These are phyloP conservation scores for Rhododendron vialii DNA, from an alignment of 148 eudicot genomes.

Conservation along the genomic window DNA sequence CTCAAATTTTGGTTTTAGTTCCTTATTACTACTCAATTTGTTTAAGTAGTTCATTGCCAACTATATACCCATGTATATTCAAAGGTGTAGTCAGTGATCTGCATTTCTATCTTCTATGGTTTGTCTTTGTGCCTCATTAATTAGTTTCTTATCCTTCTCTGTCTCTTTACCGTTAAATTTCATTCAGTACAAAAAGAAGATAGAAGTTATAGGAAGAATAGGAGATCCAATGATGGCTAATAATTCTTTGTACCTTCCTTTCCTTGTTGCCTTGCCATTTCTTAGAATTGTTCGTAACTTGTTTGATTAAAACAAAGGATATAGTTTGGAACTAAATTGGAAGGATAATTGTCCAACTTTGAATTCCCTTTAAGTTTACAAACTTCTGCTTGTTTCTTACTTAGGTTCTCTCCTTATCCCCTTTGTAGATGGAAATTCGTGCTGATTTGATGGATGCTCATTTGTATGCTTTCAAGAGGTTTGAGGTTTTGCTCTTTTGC, in stretches of 20 bases:
- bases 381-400: conserved; percentile 12
- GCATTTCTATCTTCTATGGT: not conserved
- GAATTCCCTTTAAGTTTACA: not conserved
- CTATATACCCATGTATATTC: not conserved
- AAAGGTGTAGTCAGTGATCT: not conserved
- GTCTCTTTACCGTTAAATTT: not conserved
- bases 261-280: not conserved
- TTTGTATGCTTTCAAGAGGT: conserved; percentile 96
- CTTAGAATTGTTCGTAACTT: not conserved
- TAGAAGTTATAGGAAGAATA: not conserved
- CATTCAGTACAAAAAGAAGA: not conserved
- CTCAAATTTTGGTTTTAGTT: not conserved
- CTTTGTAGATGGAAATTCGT: conserved; percentile 79
- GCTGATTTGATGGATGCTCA: conserved; percentile 97
- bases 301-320: not conserved
- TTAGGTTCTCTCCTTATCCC: conserved; percentile 8
- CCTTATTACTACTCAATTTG: not conserved
- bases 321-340: not conserved
- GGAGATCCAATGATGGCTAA: not conserved
- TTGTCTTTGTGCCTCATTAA: not conserved
- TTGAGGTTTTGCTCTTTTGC: conserved; percentile 27
- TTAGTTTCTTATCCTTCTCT: not conserved
- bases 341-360: not conserved
- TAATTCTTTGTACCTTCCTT: not conserved
- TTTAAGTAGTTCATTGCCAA: not conserved